Conservation (phyloP, 1,284 basidiomycete genomes). For the Irpex rosettiformis region DNA sequence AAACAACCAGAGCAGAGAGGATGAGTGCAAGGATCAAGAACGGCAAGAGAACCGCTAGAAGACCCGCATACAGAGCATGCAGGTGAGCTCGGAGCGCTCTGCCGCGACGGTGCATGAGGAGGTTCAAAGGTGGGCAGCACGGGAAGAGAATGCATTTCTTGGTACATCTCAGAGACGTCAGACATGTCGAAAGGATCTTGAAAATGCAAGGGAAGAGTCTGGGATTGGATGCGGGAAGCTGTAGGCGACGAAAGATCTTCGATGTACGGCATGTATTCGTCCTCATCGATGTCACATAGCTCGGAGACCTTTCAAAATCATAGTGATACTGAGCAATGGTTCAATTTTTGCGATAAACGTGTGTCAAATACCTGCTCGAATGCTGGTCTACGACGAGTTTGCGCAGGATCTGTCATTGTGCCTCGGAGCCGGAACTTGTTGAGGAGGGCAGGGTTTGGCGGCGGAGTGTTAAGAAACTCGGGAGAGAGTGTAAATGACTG, state of each 20-base stretch:
- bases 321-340: neutral
- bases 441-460: conserved; percentile 57
- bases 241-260: conserved; percentile 38
- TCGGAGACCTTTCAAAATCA: conserved; percentile 42
- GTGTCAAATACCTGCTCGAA: conserved; percentile 31
- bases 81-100: conserved; percentile 15
- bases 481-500: conserved; percentile 21
- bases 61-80: conserved; percentile 51
- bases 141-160: conserved; percentile 19
- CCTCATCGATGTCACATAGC: conserved; percentile 72
- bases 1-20: conserved; percentile 74
- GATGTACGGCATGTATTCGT: conserved; percentile 52
- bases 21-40: conserved; percentile 70
- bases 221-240: conserved; percentile 21
- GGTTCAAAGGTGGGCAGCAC: conserved; percentile 1
- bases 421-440: conserved; percentile 63
- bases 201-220: conserved; percentile 30
- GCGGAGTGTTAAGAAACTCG: conserved; percentile 55
- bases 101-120: conserved; percentile 15
- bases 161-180: conserved; percentile 24
- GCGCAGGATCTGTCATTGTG: conserved; percentile 68
- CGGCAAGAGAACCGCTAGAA: conserved; percentile 47
- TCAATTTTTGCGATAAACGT: neutral
- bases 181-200: conserved; percentile 33
- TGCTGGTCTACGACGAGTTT: conserved; percentile 53